Evolutionary conservation across 2,329 filamentous ascomycete species (phyloP).

Genomic region (Hypomyces rosellus): DNA sequence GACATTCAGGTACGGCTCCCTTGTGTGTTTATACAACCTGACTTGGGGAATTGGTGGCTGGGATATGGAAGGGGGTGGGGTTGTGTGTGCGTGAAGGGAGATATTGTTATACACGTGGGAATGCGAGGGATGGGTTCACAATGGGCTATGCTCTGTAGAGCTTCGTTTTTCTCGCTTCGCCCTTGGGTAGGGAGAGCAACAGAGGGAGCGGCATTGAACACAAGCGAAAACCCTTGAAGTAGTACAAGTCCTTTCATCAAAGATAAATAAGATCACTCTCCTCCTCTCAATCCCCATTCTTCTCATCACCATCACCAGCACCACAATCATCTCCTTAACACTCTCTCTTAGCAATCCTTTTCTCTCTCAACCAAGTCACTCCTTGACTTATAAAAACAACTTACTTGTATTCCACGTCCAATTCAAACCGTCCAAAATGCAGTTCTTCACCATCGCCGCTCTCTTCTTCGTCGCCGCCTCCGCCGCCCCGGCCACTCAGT

Average conservation of each 20-base stretch:
- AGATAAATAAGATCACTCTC: conserved; percentile 8
- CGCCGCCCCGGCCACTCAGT: conserved; percentile 3
- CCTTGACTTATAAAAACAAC: background rate
- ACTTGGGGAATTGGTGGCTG: too few relatives aligned
- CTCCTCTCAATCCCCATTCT: background rate
- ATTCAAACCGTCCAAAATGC: conserved; percentile 7
- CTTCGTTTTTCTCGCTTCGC: too few relatives aligned
- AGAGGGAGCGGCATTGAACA: too few relatives aligned
- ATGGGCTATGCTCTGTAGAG: too few relatives aligned
- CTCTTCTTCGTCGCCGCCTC: conserved; percentile 10
- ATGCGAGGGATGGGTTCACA: too few relatives aligned
- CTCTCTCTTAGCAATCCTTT: conserved; percentile 1
- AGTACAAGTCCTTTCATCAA: background rate
- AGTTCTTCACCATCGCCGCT: conserved; percentile 10
- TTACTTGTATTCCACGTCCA: background rate
- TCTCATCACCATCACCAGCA: background rate
- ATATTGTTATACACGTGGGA: too few relatives aligned
- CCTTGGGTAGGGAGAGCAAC: too few relatives aligned
- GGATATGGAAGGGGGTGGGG: too few relatives aligned
- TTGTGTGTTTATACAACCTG: too few relatives aligned
- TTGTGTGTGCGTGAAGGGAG: too few relatives aligned
- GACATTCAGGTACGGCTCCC: too few relatives aligned
- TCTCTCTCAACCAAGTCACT: background rate
- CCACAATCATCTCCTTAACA: background rate
- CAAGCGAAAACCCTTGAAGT: too few relatives aligned